phyloP scores from a whole-genome alignment of 768 basidiomycete species.

The Mycena floridula region DNA sequence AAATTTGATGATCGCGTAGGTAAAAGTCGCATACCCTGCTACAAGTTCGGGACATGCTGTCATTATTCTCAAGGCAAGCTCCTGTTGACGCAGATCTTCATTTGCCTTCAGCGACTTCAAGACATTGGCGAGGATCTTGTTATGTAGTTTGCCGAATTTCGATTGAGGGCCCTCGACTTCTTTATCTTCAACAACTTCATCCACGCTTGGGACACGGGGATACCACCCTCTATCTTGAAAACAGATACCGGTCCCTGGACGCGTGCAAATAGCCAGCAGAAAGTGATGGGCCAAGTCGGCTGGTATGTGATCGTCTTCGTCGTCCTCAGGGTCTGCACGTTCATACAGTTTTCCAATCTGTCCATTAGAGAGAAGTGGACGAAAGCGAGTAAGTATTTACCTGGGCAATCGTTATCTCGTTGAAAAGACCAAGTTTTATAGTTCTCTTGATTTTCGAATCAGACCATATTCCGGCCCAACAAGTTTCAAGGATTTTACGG shows the following conservation, averaged over 20 bases:
- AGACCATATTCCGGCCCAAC: slow-evolving; percentile 73
- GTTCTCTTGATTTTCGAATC: slow-evolving; percentile 70
- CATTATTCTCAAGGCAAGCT: slow-evolving; percentile 77
- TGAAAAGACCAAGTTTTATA: slow-evolving; percentile 66
- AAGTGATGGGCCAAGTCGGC: slow-evolving; percentile 87
- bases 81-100: slow-evolving; percentile 82
- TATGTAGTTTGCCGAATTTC: slow-evolving; percentile 55
- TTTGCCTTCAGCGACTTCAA: slow-evolving; percentile 77
- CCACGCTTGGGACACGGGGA: slow-evolving; percentile 54
- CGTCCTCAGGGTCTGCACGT: slow-evolving; percentile 41
- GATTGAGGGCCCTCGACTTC: slow-evolving; percentile 24
- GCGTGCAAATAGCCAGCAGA: slow-evolving; percentile 75
- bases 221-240: slow-evolving; percentile 93
- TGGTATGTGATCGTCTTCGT: slow-evolving; percentile 47
- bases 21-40: slow-evolving; percentile 45
- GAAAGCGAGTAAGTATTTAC: slow-evolving; percentile 30
- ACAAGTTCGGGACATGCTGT: slow-evolving; percentile 82
- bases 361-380: neutral
- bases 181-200: slow-evolving; percentile 32
- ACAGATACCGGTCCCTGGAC: slow-evolving; percentile 79
- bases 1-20: neutral
- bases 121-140: slow-evolving; percentile 77
- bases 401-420: slow-evolving; percentile 56
- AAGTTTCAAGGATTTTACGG: slow-evolving; percentile 61
- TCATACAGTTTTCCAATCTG: slow-evolving; percentile 76